A percentile compares a stretch with the other conserved stretches of the same genome.
Evolutionary conservation across 1,284 basidiomycete species (phyloP).

Genomic region (Cutaneotrichosporon sp.): DNA sequence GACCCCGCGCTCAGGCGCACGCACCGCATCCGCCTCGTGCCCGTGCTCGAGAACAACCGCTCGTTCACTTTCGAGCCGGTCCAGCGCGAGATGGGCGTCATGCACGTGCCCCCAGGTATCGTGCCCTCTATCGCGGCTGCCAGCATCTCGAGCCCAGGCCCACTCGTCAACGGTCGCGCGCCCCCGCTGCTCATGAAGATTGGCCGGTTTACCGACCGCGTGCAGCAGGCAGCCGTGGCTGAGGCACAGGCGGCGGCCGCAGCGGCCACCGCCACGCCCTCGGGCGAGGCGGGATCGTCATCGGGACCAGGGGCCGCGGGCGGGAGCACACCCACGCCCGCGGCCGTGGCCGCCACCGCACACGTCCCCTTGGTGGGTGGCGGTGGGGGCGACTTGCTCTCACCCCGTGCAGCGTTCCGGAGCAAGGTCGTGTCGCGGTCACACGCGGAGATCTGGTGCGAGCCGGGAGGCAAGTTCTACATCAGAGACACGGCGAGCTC

Average conservation of each 20-base stretch:
- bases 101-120: conserved; percentile 58
- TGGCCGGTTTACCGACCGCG: conserved; percentile 79
- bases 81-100: conserved; percentile 63
- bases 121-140: conserved; percentile 38
- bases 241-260: conserved; percentile 10
- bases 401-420: conserved; percentile 90
- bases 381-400: conserved; percentile 62
- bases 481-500: conserved; percentile 89
- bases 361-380: conserved; percentile 5
- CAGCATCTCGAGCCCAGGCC: conserved; percentile 28
- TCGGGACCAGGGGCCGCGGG: neutral
- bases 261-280: conserved; percentile 8
- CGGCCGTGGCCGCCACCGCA: conserved; percentile 56
- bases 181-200: conserved; percentile 69
- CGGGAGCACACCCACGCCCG: conserved; percentile 45
- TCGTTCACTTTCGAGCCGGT: conserved; percentile 93
- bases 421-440: conserved; percentile 92
- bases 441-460: conserved; percentile 93
- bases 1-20: conserved; percentile 31
- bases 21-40: conserved; percentile 75
- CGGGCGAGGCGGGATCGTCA: neutral
- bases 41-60: conserved; percentile 86
- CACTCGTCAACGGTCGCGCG: conserved; percentile 55
- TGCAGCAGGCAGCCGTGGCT: conserved; percentile 13
- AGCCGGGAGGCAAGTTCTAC: conserved; percentile 67